Evolutionary conservation across 176 grass and related monocot species (phyloP).

Genomic region (Phyllostachys edulis): DNA sequence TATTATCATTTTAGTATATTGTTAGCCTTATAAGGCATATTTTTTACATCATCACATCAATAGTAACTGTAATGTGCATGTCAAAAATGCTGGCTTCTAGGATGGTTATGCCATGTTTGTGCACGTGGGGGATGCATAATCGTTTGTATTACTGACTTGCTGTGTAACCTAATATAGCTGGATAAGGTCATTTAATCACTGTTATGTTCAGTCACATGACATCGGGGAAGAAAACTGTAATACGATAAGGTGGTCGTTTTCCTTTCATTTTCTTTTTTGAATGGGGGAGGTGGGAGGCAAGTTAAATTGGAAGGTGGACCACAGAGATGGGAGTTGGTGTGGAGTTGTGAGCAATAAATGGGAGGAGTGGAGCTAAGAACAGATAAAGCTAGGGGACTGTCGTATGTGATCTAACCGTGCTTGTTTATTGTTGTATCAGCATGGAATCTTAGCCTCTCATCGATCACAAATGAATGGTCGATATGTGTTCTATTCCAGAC

Average conservation of each 20-base stretch:
- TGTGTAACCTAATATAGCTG: conserved; percentile 7
- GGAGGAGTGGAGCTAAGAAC: background rate
- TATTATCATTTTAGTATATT: background rate
- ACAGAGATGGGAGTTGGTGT: background rate
- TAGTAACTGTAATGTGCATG: background rate
- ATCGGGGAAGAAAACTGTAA: background rate
- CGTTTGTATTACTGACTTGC: background rate
- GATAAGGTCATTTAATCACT: conserved; percentile 24
- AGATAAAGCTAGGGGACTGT: background rate
- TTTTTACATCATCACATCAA: background rate
- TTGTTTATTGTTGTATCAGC: background rate
- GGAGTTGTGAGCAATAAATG: background rate
- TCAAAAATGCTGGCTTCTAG: background rate
- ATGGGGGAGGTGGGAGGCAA: background rate
- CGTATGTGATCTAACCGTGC: background rate
- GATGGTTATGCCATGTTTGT: background rate
- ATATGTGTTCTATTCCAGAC: background rate
- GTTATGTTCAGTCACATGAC: background rate
- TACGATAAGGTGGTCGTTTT: background rate
- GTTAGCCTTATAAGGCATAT: background rate
- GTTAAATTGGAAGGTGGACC: background rate
- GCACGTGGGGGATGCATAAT: background rate
- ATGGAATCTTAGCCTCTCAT: background rate
- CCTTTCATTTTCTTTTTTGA: background rate
- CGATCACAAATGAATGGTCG: background rate